These are phyloP conservation scores for Penicillium sp. DNA, from an alignment of 2,329 filamentous ascomycete species.

Conservation along the genomic window DNA sequence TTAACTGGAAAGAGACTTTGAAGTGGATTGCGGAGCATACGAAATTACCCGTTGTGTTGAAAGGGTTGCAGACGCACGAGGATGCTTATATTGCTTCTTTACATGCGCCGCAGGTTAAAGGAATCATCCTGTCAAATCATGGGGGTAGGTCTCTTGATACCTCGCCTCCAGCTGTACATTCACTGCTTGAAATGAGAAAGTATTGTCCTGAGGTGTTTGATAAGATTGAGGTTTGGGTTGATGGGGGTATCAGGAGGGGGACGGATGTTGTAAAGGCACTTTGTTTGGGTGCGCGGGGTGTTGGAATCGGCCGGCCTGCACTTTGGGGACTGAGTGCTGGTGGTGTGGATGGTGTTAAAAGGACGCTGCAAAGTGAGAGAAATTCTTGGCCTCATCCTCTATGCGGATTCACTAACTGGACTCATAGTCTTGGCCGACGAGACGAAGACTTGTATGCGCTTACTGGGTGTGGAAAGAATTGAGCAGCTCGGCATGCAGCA, in stretches of 20 bases:
- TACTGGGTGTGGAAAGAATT: slow-evolving; percentile 22
- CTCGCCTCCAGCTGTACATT: slow-evolving; percentile 70
- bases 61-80: slow-evolving; percentile 94
- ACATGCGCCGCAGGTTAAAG: slow-evolving; percentile 70
- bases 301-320: slow-evolving; percentile 72
- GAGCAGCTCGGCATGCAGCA: slow-evolving; percentile 22
- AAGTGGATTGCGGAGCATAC: slow-evolving; percentile 83
- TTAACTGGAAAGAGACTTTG: slow-evolving; percentile 81
- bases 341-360: slow-evolving; percentile 62
- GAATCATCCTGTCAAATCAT: slow-evolving; percentile 88
- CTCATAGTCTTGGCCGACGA: slow-evolving; percentile 22
- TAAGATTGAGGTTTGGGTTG: slow-evolving; percentile 77
- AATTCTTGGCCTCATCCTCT: not conserved
- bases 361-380: slow-evolving; percentile 55
- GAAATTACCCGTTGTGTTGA: slow-evolving; percentile 80
- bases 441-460: slow-evolving; percentile 24
- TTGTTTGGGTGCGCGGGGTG: slow-evolving; percentile 79
- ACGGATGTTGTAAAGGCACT: slow-evolving; percentile 89
- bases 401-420: not conserved
- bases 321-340: slow-evolving; percentile 71
- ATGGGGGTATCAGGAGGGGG: slow-evolving; percentile 80
- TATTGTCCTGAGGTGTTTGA: slow-evolving; percentile 70
- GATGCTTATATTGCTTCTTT: slow-evolving; percentile 80
- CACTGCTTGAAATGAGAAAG: slow-evolving; percentile 71
- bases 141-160: slow-evolving; percentile 84